Evolutionary conservation across 2,329 filamentous ascomycete species (phyloP), one percentile per base, ranked within the genome.

Genomic region (Thielaviopsis musarum): DNA sequence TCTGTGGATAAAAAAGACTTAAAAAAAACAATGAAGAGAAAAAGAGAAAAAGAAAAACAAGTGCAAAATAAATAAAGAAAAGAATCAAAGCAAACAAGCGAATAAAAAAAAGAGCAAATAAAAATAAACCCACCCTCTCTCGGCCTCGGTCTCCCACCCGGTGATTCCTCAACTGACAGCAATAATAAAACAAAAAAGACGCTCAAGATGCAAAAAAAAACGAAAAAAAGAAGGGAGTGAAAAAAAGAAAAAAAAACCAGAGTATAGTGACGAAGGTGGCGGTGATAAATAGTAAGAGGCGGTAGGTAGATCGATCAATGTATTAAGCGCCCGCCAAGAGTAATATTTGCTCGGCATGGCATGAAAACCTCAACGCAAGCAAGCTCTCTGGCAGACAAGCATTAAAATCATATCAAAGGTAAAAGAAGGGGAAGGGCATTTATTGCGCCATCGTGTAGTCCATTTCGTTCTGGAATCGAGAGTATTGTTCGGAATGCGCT

Each of bases 251-350:
- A 66, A 64, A 64, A 64, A 67, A 64, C 65, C 64, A 65, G 63
- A 66, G 66, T 64, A 59, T 62, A 62, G 53, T 30, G 30, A 53
- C 49, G 10, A 64, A 69, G 68, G 67, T 62, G 66, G 51, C 30
- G 49, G 15, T 22, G 26, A 12, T 19, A 22, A 15, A 57, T 38
- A 52, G 45, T 34, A 58, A 45, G 12, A 26, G 13, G 48, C 28
- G 13, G 45, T 26, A 28, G 34, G n/a, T 38, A 59, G 52, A 54
- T 28, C 48, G 51, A 59, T 54, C 52, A 54, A 70, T 65, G 72
- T 72, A 72, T 73, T 75, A 73, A 72, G 75, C 73, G 73, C 70
- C 70, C 71, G 69, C 73, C 67, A 6, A 34, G 2, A 34, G 30
- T 12, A 5, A 34, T 6, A 7, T 34, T 34, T 34, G 30, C 30